These are phyloP conservation scores for Phytophthora macrochlamydospora DNA, from an alignment of 352 stramenopile species.

Conservation along the genomic window DNA sequence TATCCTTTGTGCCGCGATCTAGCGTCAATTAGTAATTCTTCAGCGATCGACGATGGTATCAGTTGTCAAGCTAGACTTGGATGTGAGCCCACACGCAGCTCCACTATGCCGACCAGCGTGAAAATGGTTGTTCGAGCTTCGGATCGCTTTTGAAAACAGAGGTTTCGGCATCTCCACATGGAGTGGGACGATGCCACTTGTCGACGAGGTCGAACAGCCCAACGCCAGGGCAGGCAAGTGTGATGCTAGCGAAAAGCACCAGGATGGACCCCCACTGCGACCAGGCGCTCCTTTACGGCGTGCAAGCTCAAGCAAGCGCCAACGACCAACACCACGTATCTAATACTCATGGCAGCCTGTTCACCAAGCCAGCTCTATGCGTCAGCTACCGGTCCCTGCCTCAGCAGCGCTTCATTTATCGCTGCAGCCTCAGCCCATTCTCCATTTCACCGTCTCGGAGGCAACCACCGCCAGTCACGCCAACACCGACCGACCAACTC, in stretches of 20 bases:
- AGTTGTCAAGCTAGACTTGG: neutral
- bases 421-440: constrained; percentile 8
- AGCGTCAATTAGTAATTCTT: neutral
- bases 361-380: neutral
- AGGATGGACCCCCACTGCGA: no score
- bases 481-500: constrained; percentile 4
- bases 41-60: neutral
- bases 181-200: neutral
- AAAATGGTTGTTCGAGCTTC: neutral
- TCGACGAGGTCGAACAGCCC: neutral
- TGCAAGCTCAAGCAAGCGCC: no score
- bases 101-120: neutral
- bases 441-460: constrained; percentile 8
- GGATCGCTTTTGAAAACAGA: neutral
- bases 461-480: neutral
- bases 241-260: no score
- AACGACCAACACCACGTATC: no score
- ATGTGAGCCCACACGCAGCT: neutral
- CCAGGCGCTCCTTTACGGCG: no score
- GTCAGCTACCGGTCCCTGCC: no score
- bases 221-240: neutral
- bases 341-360: neutral
- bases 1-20: neutral
- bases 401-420: neutral
- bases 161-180: neutral